phyloP scores from a whole-genome alignment of 345 rosid species.

The Gossypium herbaceum region DNA sequence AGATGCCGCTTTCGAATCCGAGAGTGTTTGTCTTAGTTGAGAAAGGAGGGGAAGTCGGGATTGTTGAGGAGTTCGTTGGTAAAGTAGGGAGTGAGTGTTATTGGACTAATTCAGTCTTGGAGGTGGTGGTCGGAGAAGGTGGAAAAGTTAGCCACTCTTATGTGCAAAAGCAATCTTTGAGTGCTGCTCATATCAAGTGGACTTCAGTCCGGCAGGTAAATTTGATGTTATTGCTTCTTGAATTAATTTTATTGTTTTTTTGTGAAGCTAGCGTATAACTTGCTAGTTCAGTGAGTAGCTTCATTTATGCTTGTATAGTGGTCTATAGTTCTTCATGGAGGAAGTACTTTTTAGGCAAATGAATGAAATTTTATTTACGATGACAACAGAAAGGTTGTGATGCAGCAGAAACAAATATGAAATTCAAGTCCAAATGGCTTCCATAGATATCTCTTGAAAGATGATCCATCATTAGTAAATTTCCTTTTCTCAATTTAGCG shows the following conservation, averaged over 20 bases:
- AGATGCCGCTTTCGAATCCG: slow-evolving; percentile 80
- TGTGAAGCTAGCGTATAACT: background rate
- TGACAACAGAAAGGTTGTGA: background rate
- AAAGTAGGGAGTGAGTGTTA: slow-evolving; percentile 48
- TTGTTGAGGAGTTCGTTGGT: slow-evolving; percentile 68
- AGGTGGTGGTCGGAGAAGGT: slow-evolving; percentile 54
- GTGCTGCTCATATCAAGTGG: slow-evolving; percentile 87
- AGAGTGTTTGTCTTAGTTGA: slow-evolving; percentile 77
- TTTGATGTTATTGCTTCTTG: slow-evolving; percentile 10
- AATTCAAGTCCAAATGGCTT: background rate
- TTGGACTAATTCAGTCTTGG: slow-evolving; percentile 83
- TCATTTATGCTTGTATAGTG: background rate
- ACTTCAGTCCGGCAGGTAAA: slow-evolving; percentile 77
- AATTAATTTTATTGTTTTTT: background rate
- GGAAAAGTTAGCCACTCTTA: slow-evolving; percentile 76
- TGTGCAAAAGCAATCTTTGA: slow-evolving; percentile 69
- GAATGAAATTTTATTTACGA: background rate
- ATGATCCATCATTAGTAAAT: background rate
- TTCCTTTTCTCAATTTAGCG: background rate
- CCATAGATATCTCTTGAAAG: background rate
- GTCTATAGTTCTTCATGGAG: background rate
- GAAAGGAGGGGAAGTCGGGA: slow-evolving; percentile 73
- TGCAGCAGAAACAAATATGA: background rate
- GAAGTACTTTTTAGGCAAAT: background rate
- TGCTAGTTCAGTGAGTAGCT: background rate